These are phyloP conservation scores for Starmerella floricola DNA, from an alignment of 805 yeast species.

Conservation along the genomic window DNA sequence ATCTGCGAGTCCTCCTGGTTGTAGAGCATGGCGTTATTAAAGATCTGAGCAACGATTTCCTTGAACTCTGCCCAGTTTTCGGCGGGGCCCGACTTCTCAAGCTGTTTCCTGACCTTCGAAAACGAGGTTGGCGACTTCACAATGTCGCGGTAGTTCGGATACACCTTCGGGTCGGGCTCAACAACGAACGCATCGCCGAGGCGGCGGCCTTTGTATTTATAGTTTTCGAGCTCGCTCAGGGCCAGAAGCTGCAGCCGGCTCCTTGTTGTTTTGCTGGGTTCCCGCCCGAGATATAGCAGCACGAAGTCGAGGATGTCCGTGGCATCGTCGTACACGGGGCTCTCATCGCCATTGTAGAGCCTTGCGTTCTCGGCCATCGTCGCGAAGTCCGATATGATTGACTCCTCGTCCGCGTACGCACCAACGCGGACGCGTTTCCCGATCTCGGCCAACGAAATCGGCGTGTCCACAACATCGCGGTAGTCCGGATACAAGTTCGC, in stretches of 20 bases:
- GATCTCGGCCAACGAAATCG: constrained; percentile 62
- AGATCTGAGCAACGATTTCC: constrained; percentile 49
- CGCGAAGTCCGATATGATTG: constrained; percentile 49
- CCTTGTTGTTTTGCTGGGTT: constrained; percentile 18
- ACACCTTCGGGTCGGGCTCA: constrained; percentile 53
- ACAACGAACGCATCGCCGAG: constrained; percentile 64
- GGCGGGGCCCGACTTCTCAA: constrained; percentile 40
- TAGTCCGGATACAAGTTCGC: constrained; percentile 70
- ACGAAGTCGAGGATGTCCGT: constrained; percentile 45
- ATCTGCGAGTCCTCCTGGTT: constrained; percentile 65
- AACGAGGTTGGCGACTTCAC: constrained; percentile 68
- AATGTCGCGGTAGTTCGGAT: constrained; percentile 70
- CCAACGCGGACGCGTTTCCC: constrained; percentile 35
- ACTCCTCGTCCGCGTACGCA: constrained; percentile 29
- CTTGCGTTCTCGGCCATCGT: constrained; percentile 60
- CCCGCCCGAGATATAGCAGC: constrained; percentile 36
- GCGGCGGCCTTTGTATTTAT: constrained; percentile 31
- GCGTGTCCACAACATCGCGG: constrained; percentile 48
- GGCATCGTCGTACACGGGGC: constrained; percentile 59
- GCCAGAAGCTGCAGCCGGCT: constrained; percentile 19
- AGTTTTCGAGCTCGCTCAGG: constrained; percentile 21
- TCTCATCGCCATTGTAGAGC: constrained; percentile 54
- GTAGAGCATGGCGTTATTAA: constrained; percentile 65
- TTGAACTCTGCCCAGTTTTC: constrained; percentile 47
- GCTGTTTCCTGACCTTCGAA: constrained; percentile 40